Conservation (phyloP, 495 filamentous ascomycete species). For the Chaetomium cochliodes region DNA sequence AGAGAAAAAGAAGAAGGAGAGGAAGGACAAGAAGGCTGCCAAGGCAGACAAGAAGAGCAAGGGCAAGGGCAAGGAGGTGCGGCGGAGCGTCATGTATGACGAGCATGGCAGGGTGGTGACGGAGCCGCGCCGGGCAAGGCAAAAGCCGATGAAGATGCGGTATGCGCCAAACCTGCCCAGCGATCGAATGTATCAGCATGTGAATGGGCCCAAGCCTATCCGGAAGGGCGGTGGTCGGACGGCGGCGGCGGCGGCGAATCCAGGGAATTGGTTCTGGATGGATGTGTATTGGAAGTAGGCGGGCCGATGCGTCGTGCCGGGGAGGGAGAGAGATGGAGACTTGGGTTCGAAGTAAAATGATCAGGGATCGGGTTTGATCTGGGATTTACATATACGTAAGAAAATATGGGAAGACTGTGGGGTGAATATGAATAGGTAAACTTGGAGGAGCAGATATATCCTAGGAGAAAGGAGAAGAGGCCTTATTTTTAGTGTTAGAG, state of each 20-base stretch:
- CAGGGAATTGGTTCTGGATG: constrained; percentile 25
- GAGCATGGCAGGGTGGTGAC: background rate
- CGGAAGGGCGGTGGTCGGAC: constrained; percentile 2
- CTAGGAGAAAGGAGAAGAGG: too few species aligned
- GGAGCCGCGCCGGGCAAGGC: background rate
- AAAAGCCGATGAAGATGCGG: background rate
- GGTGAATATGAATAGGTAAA: too few species aligned
- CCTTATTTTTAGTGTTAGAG: too few species aligned
- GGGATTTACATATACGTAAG: too few species aligned
- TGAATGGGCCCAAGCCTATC: constrained; percentile 5
- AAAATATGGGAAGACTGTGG: too few species aligned
- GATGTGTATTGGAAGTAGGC: constrained; percentile 27
- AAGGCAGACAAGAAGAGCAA: background rate
- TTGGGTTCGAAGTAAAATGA: too few species aligned
- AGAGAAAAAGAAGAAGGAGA: background rate
- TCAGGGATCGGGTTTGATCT: too few species aligned
- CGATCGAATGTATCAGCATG: constrained; percentile 15
- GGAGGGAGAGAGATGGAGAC: too few species aligned
- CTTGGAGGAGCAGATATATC: too few species aligned
- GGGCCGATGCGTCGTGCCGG: background rate
- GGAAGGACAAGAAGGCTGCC: background rate
- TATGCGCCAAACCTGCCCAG: constrained; percentile 11
- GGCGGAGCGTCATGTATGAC: background rate
- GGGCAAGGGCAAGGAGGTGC: background rate
- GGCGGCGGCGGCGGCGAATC: constrained; percentile 16